phyloP scores from a whole-genome alignment of 371 early-diverging fungal species.

The Blakeslea trispora region DNA sequence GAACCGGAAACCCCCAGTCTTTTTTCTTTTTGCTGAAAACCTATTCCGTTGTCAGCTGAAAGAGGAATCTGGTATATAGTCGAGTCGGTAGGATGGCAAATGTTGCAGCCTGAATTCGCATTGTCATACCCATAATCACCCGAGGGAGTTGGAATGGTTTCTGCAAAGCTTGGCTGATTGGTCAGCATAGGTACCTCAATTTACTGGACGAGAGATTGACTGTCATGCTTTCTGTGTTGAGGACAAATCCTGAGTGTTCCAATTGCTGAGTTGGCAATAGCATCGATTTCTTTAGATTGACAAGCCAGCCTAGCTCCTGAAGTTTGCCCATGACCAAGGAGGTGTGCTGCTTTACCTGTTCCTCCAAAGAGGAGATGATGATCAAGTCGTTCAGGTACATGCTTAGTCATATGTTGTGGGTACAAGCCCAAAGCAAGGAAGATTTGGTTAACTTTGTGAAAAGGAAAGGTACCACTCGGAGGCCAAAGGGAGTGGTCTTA shows the following conservation, averaged over 20 bases:
- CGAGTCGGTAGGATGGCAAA: constrained; percentile 9
- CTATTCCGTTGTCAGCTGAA: neutral
- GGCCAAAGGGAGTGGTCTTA: constrained; percentile 32
- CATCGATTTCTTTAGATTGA: constrained; percentile 13
- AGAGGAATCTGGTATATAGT: constrained; percentile 10
- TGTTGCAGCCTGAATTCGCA: constrained; percentile 14
- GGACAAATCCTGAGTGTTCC: constrained; percentile 9
- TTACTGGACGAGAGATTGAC: constrained; percentile 4
- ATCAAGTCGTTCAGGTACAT: constrained; percentile 18
- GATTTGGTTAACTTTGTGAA: constrained; percentile 31
- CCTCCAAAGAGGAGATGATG: constrained; percentile 1
- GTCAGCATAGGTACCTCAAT: constrained; percentile 24
- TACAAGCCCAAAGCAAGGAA: constrained; percentile 25
- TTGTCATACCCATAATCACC: constrained; percentile 12
- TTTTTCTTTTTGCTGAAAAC: neutral
- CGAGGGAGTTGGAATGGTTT: constrained; percentile 1
- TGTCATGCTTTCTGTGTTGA: constrained; percentile 25
- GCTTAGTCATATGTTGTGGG: constrained; percentile 16
- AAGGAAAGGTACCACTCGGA: constrained; percentile 29
- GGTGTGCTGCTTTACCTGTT: constrained; percentile 7
- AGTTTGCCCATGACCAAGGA: neutral
- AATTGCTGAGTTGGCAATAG: constrained; percentile 7
- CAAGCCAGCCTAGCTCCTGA: constrained; percentile 7
- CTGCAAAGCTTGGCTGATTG: constrained; percentile 6
- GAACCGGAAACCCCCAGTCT: neutral